phyloP scores from a whole-genome alignment of 805 yeast species.

The Kuraishia hungarica region DNA sequence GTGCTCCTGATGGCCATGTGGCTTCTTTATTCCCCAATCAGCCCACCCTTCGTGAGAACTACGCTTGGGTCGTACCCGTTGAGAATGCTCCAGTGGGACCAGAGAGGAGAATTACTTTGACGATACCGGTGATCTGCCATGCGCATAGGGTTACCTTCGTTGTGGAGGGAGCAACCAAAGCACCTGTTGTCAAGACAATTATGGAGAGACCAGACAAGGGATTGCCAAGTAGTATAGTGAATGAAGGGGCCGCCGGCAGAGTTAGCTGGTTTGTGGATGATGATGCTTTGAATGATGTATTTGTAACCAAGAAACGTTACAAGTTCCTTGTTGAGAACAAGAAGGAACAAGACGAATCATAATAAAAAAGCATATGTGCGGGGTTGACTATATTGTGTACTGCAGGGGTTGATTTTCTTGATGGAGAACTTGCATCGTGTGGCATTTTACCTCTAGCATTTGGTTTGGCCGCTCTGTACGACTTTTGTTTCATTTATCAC shows the following conservation, averaged over 20 bases:
- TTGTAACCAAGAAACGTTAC: conserved; percentile 63
- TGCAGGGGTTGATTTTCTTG: too few relatives aligned
- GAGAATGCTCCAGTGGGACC: conserved; percentile 90
- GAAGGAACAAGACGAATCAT: neutral
- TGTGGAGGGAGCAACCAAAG: conserved; percentile 93
- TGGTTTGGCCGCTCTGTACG: neutral
- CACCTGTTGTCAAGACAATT: conserved; percentile 81
- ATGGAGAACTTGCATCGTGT: neutral
- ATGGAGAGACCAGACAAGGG: conserved; percentile 98
- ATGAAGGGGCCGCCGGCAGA: conserved; percentile 94
- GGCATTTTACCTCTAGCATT: neutral
- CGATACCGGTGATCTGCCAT: conserved; percentile 92
- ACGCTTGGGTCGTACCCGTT: conserved; percentile 94
- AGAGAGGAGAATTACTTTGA: conserved; percentile 73
- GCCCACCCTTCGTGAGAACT: conserved; percentile 76
- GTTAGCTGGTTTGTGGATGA: conserved; percentile 97
- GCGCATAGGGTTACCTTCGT: conserved; percentile 89
- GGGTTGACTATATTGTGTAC: too few relatives aligned
- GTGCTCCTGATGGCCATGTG: conserved; percentile 98
- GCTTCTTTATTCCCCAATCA: conserved; percentile 95
- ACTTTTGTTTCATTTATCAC: neutral
- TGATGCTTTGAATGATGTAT: conserved; percentile 78
- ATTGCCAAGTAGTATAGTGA: conserved; percentile 85
- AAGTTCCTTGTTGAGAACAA: conserved; percentile 34
- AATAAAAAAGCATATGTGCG: neutral